Evolutionary conservation across 306 rosid species (phyloP), one percentile per base, ranked within the genome.

Genomic region (Rosa multiflora): DNA sequence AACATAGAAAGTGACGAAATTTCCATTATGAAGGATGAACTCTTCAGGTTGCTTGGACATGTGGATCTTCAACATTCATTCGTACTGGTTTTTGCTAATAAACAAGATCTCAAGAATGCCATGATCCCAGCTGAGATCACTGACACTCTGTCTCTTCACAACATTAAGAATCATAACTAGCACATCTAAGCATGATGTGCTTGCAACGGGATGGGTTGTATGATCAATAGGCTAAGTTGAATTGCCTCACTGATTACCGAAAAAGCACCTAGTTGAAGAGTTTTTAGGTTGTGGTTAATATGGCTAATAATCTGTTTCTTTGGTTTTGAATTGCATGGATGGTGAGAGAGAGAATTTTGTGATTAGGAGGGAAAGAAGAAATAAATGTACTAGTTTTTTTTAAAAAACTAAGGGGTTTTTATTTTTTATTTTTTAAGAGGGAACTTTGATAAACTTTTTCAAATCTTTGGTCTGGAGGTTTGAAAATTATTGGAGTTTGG

Each of bases 141-240:
- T 0, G 99, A 96, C 76, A 93, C 91, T 37, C 88, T 96, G 43
- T 91, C 97, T 69, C 96, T 96, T 64, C 99, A 96, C 87, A 93
- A 95, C 89, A 96, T 96, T 86, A 96, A 96, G 94, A 87, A 96
- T 83, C 98, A 96, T 63, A 98, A 96, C 84, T 96, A 98, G 98
- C 99, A 96, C 80, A 96, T 96, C 75, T 98, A 96, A 81, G 99
- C 99, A 73, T 96, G 98, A 82, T 86, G 88, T 76, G 99, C 99
- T 85, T 92, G 93, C 84, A 86, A 98, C 0, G 98, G 98, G 99
- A 93, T 10, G 99, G 99, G 35, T 79, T 96, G 52, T 90, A 96
- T 29, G 97, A 26, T 26, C 29, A 1, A 96, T 6, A 98, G 99
- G 72, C 91, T 96, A 8, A 97, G 99, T 43, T 96, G 99, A 98